phyloP scores from a whole-genome alignment of 1,139 yeast genomes.

The Hyphopichia fennica region DNA sequence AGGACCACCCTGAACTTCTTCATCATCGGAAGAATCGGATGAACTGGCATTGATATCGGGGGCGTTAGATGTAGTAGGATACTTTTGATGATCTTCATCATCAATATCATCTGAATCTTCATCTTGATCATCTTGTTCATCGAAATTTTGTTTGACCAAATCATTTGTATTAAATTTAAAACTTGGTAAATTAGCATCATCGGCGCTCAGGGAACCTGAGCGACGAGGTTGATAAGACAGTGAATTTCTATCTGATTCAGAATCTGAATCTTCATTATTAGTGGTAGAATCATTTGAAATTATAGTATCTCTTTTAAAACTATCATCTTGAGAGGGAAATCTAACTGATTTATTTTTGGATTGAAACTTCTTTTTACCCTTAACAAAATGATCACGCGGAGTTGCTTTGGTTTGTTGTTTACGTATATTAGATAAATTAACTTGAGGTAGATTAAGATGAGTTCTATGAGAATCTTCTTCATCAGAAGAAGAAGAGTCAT shows the following conservation, averaged over 20 bases:
- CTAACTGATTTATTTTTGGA: slow-evolving; percentile 24
- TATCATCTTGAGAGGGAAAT: slow-evolving; percentile 26
- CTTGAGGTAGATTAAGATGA: slow-evolving; percentile 21
- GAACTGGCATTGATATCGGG: background rate
- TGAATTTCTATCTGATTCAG: slow-evolving; percentile 8
- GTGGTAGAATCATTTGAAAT: slow-evolving; percentile 26
- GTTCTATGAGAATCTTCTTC: slow-evolving; percentile 6
- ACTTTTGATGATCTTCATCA: background rate
- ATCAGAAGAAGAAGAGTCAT: background rate
- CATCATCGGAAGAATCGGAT: background rate
- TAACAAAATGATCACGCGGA: slow-evolving; percentile 24
- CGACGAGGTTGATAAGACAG: background rate
- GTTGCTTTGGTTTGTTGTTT: slow-evolving; percentile 21
- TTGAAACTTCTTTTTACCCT: slow-evolving; percentile 32
- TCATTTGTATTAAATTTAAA: slow-evolving; percentile 9
- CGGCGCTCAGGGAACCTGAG: slow-evolving; percentile 1
- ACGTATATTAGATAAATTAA: slow-evolving; percentile 16
- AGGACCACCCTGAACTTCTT: background rate
- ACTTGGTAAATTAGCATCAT: slow-evolving; percentile 16
- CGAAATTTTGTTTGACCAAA: slow-evolving; percentile 5
- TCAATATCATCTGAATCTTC: slow-evolving; percentile 3
- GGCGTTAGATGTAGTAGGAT: background rate
- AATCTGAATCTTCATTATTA: slow-evolving; percentile 20
- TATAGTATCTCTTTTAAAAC: slow-evolving; percentile 16
- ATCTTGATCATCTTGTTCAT: slow-evolving; percentile 8